These are phyloP conservation scores for Cutaneotrichosporon mucoides DNA, from an alignment of 1,284 basidiomycete species.

Conservation along the genomic window DNA sequence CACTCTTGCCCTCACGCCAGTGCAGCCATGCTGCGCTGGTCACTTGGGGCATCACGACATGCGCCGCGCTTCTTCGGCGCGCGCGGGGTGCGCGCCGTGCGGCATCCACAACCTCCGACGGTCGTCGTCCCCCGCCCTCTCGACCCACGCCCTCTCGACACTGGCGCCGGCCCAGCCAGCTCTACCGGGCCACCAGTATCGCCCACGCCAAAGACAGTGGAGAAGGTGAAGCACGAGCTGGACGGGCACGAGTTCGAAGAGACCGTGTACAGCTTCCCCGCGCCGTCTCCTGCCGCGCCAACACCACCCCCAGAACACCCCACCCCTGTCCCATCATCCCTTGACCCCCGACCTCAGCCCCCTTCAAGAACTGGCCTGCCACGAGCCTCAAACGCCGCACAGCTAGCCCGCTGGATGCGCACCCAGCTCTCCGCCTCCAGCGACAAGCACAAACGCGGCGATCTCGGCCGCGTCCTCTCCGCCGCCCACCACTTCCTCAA, in stretches of 20 bases:
- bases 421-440: background rate
- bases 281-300: background rate
- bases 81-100: background rate
- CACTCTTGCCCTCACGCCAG: background rate
- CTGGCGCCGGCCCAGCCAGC: background rate
- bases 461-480: background rate
- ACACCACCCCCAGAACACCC: too few relatives aligned
- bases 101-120: background rate
- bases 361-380: too few relatives aligned
- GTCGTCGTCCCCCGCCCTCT: too few relatives aligned
- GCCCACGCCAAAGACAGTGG: background rate
- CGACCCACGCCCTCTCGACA: too few relatives aligned
- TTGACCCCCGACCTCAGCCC: too few relatives aligned
- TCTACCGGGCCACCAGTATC: background rate
- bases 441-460: background rate
- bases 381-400: too few relatives aligned
- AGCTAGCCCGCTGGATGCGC: background rate
- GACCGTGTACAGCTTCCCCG: background rate
- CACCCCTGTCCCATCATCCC: too few relatives aligned
- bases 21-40: slow-evolving; percentile 6
- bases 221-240: background rate
- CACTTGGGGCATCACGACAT: background rate
- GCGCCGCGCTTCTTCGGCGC: background rate
- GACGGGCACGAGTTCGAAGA: background rate
- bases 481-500: background rate